Conservation (phyloP, 2,329 filamentous ascomycete genomes). For the Nakataea oryzae region DNA sequence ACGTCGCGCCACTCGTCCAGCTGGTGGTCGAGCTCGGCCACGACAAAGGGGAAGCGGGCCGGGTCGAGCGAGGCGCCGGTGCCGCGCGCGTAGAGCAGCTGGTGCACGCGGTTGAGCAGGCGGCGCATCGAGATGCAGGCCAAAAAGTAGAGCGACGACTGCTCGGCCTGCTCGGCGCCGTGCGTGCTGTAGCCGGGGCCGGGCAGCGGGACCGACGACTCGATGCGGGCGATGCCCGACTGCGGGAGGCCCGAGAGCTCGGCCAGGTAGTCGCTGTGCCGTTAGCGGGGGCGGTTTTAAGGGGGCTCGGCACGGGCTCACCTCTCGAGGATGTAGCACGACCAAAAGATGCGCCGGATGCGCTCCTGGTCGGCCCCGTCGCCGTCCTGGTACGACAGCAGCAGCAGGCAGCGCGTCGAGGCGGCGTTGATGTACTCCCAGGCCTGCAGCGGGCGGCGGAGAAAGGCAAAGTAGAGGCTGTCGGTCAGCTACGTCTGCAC, state of each 20-base stretch:
- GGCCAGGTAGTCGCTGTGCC: slow-evolving; percentile 36
- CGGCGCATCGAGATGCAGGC: slow-evolving; percentile 41
- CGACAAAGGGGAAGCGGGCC: slow-evolving; percentile 33
- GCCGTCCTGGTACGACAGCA: slow-evolving; percentile 31
- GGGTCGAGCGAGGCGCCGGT: slow-evolving; percentile 32
- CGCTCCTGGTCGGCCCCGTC: slow-evolving; percentile 29
- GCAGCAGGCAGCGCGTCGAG: slow-evolving; percentile 36
- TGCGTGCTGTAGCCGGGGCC: slow-evolving; percentile 32
- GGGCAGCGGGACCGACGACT: slow-evolving; percentile 34
- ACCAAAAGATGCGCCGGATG: slow-evolving; percentile 41
- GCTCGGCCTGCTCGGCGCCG: slow-evolving; percentile 21
- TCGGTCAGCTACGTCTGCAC: background rate
- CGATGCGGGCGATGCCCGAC: slow-evolving; percentile 38
- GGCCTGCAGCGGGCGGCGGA: slow-evolving; percentile 37
- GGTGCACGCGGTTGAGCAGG: slow-evolving; percentile 35
- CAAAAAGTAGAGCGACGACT: slow-evolving; percentile 40
- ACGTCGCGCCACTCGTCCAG: slow-evolving; percentile 38
- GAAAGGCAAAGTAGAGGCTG: slow-evolving; percentile 37
- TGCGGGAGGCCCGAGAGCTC: slow-evolving; percentile 39
- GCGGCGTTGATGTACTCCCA: slow-evolving; percentile 40
- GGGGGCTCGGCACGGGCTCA: slow-evolving; percentile 5
- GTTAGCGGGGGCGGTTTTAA: background rate
- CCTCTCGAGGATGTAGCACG: slow-evolving; percentile 44
- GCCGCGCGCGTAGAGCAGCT: slow-evolving; percentile 35
- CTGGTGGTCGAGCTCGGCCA: slow-evolving; percentile 36